Percentiles rank a stretch among this genome's conserved stretches.
Conservation (phyloP, 164 flowering plant genomes). For the Umbilicus rupestris region DNA sequence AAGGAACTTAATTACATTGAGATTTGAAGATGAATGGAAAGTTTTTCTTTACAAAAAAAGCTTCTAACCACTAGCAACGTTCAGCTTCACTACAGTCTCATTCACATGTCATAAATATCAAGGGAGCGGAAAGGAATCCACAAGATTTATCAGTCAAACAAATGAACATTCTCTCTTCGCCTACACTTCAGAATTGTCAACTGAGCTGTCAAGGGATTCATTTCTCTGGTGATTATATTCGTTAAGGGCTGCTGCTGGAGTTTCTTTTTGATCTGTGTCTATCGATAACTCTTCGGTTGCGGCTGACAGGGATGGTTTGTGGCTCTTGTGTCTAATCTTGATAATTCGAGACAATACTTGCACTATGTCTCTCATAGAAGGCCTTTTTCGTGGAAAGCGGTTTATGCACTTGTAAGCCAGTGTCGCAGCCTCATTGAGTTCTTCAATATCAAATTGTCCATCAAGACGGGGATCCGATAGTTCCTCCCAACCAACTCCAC, state of each 20-base stretch:
- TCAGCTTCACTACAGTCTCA: not conserved
- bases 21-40: too few relatives aligned
- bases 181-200: slow-evolving; percentile 37
- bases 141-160: slow-evolving; percentile 4
- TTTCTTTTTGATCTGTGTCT: slow-evolving; percentile 38
- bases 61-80: not conserved
- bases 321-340: slow-evolving; percentile 37
- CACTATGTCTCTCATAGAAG: slow-evolving; percentile 79
- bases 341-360: slow-evolving; percentile 59
- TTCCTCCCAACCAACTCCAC: slow-evolving; percentile 91
- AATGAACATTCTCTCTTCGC: slow-evolving; percentile 7
- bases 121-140: slow-evolving; percentile 8
- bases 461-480: slow-evolving; percentile 68
- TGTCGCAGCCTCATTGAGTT: slow-evolving; percentile 66
- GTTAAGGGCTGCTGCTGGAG: slow-evolving; percentile 13
- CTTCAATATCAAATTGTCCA: slow-evolving; percentile 51
- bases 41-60: not conserved
- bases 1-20: too few relatives aligned
- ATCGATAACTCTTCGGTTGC: slow-evolving; percentile 42
- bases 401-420: slow-evolving; percentile 80
- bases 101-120: not conserved
- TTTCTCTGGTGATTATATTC: slow-evolving; percentile 31
- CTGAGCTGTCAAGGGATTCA: slow-evolving; percentile 50
- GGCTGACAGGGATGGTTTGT: slow-evolving; percentile 28
- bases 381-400: slow-evolving; percentile 52